These are phyloP conservation scores for Bondarzewia mesenterica DNA, from an alignment of 1,284 basidiomycete species.

Conservation along the genomic window DNA sequence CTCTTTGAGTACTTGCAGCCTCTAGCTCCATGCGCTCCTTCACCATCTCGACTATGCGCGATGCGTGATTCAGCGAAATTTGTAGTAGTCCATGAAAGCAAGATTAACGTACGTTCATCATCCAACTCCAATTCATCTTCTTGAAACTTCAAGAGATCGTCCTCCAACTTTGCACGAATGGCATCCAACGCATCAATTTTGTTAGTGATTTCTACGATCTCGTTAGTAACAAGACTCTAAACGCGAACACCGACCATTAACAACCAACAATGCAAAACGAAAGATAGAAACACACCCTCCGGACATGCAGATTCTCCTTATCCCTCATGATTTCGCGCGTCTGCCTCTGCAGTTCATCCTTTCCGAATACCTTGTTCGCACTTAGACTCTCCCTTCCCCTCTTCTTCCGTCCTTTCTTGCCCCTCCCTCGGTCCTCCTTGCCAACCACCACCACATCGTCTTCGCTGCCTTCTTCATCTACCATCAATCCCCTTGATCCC, in stretches of 20 bases:
- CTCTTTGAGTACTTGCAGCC: slow-evolving; percentile 33
- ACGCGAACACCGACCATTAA: slow-evolving; percentile 11
- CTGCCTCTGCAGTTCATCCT: slow-evolving; percentile 77
- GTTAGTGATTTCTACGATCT: slow-evolving; percentile 80
- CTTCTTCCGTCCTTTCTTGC: slow-evolving; percentile 42
- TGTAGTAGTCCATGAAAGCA: not conserved
- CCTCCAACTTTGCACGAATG: slow-evolving; percentile 76
- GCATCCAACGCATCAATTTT: slow-evolving; percentile 85
- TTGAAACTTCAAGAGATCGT: slow-evolving; percentile 79
- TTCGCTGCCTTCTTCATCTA: slow-evolving; percentile 54
- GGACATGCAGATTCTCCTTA: slow-evolving; percentile 84
- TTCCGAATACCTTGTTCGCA: slow-evolving; percentile 63
- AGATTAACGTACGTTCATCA: slow-evolving; percentile 68
- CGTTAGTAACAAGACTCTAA: slow-evolving; percentile 75
- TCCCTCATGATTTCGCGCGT: slow-evolving; percentile 79
- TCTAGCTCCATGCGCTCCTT: slow-evolving; percentile 75
- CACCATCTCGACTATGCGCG: slow-evolving; percentile 69
- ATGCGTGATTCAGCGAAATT: not conserved
- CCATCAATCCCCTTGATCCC: slow-evolving; percentile 67
- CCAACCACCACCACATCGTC: slow-evolving; percentile 46
- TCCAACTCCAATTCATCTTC: slow-evolving; percentile 96
- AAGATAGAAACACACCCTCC: slow-evolving; percentile 53
- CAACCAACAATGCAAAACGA: slow-evolving; percentile 2
- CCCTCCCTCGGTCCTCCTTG: slow-evolving; percentile 24
- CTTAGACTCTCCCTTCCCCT: slow-evolving; percentile 61